A percentile compares a stretch with the other conserved stretches of the same genome.
Conservation (phyloP, 164 flowering plant genomes). For the Euptelea pleiosperma region DNA sequence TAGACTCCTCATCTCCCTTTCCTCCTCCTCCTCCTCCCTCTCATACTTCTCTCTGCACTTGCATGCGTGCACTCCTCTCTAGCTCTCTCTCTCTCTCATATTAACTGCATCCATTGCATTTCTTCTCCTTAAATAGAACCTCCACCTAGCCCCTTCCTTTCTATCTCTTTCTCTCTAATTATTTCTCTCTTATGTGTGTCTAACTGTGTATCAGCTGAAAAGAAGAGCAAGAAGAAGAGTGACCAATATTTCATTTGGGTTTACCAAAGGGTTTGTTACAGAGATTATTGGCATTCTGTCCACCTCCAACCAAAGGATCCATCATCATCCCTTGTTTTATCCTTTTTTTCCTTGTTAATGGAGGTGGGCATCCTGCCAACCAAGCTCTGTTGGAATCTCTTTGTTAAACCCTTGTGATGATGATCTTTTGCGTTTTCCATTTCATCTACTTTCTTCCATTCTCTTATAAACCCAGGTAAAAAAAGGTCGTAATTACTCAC, state of each 20-base stretch:
- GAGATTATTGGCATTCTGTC: conserved; percentile 98
- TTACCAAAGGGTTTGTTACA: conserved; percentile 77
- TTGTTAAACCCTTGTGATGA: conserved; percentile 68
- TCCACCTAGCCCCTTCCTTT: conserved; percentile 8
- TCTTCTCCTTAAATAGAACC: conserved; percentile 23
- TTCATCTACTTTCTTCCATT: not conserved
- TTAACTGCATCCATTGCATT: conserved; percentile 20
- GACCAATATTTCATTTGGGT: conserved; percentile 57
- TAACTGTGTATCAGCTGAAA: not conserved
- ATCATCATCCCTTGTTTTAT: too few species aligned
- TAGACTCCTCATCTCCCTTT: too few species aligned
- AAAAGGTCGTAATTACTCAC: too few species aligned
- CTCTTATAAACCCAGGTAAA: too few species aligned
- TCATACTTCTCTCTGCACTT: conserved; percentile 9
- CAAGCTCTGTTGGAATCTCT: conserved; percentile 66
- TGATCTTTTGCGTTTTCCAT: not conserved
- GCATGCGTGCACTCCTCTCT: conserved; percentile 24
- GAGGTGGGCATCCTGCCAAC: conserved; percentile 98
- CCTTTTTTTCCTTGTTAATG: conserved; percentile 16
- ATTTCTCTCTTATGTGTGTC: conserved; percentile 7
- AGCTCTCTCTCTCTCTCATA: conserved; percentile 32
- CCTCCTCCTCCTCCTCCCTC: too few species aligned
- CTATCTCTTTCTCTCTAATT: conserved; percentile 6
- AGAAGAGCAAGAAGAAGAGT: not conserved
- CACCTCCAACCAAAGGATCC: too few species aligned